Evolutionary conservation across 2,329 filamentous ascomycete genomes (phyloP).

Genomic region (Fusarium sp.): DNA sequence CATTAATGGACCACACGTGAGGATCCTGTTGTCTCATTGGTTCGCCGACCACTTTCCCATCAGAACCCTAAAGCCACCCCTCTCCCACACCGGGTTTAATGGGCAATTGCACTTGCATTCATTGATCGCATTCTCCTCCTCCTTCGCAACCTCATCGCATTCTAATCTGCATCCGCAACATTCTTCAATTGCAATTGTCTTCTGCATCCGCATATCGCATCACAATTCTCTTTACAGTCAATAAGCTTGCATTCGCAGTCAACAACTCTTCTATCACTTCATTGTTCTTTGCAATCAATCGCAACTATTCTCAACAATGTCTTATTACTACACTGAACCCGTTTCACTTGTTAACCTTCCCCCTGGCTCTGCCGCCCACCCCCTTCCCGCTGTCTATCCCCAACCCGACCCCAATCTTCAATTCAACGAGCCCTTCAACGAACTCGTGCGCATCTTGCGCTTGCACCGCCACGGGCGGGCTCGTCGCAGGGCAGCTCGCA

Average conservation of each 20-base stretch:
- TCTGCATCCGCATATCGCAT: not conserved
- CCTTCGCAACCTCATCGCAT: not conserved
- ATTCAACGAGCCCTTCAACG: not conserved
- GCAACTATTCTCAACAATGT: conserved; percentile 2
- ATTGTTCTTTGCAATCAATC: not conserved
- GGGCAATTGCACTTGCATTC: not conserved
- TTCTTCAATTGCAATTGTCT: conserved; percentile 5
- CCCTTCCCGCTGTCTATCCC: too few relatives aligned
- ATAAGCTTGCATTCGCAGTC: not conserved
- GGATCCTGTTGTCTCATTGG: not conserved
- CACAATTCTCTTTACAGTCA: not conserved
- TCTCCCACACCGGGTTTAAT: not conserved
- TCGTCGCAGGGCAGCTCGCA: too few relatives aligned
- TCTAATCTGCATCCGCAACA: not conserved
- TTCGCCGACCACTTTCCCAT: not conserved
- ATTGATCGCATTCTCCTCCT: too few relatives aligned
- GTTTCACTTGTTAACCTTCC: too few relatives aligned
- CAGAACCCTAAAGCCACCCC: conserved; percentile 14
- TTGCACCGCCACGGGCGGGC: too few relatives aligned
- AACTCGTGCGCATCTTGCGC: too few relatives aligned
- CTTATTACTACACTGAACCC: not conserved
- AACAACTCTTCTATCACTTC: not conserved
- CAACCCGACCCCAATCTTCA: not conserved
- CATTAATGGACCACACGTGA: not conserved
- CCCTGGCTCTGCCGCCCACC: too few relatives aligned